phyloP scores from a whole-genome alignment of 768 basidiomycete species.

The Xerocomellus dryophilus region DNA sequence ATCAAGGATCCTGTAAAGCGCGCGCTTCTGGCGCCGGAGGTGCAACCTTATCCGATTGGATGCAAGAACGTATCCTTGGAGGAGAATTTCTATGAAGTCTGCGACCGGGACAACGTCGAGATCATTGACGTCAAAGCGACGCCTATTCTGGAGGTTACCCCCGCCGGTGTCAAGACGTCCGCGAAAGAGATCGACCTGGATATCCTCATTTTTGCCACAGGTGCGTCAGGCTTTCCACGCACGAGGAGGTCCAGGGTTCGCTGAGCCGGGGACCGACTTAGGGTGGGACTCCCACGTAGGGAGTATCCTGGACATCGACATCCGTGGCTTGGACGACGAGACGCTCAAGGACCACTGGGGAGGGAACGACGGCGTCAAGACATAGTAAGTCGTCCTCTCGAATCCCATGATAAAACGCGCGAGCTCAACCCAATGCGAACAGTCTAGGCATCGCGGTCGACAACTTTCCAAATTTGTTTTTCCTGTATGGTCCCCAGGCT shows the following conservation, averaged over 20 bases:
- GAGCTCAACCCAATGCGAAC: background rate
- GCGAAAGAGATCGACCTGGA: conserved; percentile 4
- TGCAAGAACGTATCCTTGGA: conserved; percentile 9
- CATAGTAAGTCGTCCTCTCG: background rate
- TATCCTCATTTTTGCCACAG: conserved; percentile 10
- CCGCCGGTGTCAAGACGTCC: conserved; percentile 1
- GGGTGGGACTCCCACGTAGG: conserved; percentile 5
- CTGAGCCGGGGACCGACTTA: background rate
- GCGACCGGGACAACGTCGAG: conserved; percentile 8
- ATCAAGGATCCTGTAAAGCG: conserved; percentile 10
- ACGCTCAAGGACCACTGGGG: conserved; percentile 8
- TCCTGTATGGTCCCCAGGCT: conserved; percentile 5
- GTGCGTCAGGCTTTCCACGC: background rate
- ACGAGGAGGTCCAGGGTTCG: background rate
- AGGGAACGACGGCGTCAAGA: conserved; percentile 4
- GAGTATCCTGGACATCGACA: conserved; percentile 3
- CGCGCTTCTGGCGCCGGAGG: conserved; percentile 5
- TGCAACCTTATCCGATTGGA: conserved; percentile 5
- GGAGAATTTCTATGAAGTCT: conserved; percentile 10
- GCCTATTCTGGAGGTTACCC: conserved; percentile 7
- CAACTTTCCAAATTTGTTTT: conserved; percentile 10
- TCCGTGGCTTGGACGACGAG: conserved; percentile 6
- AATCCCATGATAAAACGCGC: too few relatives aligned
- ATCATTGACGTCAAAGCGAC: conserved; percentile 10
- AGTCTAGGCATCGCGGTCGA: conserved; percentile 4